phyloP scores from a whole-genome alignment of 2,329 filamentous ascomycete species.

The Remersonia thermophila region DNA sequence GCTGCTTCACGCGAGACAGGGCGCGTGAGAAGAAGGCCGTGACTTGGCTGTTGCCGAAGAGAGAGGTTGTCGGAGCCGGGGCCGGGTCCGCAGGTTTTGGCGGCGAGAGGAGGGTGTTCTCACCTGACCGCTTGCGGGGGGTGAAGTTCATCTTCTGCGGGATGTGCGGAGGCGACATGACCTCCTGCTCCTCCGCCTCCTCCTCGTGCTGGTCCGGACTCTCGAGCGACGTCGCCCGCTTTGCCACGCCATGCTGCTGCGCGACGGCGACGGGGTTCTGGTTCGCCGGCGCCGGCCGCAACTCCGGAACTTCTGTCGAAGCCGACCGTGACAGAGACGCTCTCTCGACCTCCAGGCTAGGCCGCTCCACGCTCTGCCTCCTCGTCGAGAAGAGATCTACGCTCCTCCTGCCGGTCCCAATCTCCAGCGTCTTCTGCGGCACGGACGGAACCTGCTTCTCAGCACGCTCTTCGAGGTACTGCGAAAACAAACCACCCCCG shows the following conservation, averaged over 20 bases:
- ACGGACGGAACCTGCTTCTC: not conserved
- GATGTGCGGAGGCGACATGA: slow-evolving; percentile 23
- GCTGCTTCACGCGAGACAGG: not conserved
- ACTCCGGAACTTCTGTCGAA: not conserved
- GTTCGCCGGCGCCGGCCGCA: not conserved
- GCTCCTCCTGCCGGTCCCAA: slow-evolving; percentile 3
- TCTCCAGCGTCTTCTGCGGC: slow-evolving; percentile 7
- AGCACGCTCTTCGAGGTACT: not conserved
- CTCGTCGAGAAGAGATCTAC: slow-evolving; percentile 4
- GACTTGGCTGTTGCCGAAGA: slow-evolving; percentile 10
- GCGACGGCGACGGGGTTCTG: slow-evolving; percentile 1
- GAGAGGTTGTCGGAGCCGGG: slow-evolving; percentile 7
- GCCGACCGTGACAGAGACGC: not conserved
- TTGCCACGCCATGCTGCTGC: no score
- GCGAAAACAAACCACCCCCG: slow-evolving; percentile 5
- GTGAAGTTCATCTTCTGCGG: slow-evolving; percentile 39
- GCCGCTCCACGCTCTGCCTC: no score
- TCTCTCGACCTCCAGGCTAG: no score
- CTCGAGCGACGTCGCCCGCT: not conserved
- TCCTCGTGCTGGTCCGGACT: not conserved
- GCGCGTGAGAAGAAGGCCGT: slow-evolving; percentile 9
- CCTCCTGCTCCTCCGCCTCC: not conserved
- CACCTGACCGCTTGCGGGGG: slow-evolving; percentile 25
- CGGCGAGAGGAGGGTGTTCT: slow-evolving; percentile 26
- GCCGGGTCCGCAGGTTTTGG: not conserved